Evolutionary conservation across 1,284 basidiomycete genomes (phyloP).

Genomic region (Moniliella sp.): DNA sequence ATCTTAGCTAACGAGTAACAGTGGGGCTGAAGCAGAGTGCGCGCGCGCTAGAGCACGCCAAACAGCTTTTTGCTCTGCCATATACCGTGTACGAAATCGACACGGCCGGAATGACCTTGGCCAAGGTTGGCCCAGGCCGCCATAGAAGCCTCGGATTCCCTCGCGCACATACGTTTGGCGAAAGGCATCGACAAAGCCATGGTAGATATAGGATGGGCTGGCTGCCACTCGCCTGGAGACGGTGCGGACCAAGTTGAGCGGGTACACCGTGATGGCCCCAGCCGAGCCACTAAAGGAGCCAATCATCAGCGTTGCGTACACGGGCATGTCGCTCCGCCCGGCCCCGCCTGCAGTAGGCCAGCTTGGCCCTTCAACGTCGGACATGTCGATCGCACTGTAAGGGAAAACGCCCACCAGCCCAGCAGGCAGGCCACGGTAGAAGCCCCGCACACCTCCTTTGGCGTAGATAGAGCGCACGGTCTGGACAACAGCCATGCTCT

Average conservation of each 20-base stretch:
- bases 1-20: too few relatives aligned
- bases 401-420: slow-evolving; percentile 37
- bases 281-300: slow-evolving; percentile 35
- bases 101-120: too few relatives aligned
- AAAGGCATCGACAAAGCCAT: too few relatives aligned
- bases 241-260: slow-evolving; percentile 17
- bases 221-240: too few relatives aligned
- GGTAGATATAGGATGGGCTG: too few relatives aligned
- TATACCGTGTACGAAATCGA: too few relatives aligned
- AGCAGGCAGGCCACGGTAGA: slow-evolving; percentile 68
- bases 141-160: too few relatives aligned
- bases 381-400: slow-evolving; percentile 36
- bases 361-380: slow-evolving; percentile 37
- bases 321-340: slow-evolving; percentile 35
- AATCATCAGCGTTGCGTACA: slow-evolving; percentile 33
- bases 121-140: too few relatives aligned
- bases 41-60: too few relatives aligned
- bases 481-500: slow-evolving; percentile 44
- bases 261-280: slow-evolving; percentile 36
- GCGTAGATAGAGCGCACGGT: slow-evolving; percentile 48
- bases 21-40: too few relatives aligned
- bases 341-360: slow-evolving; percentile 34
- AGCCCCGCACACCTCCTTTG: slow-evolving; percentile 59
- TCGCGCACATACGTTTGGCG: too few relatives aligned
- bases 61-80: too few relatives aligned